A percentile compares a stretch with the other conserved stretches of the same genome.
phyloP scores from a whole-genome alignment of 2,329 filamentous ascomycete species.

The Colletotrichum simmondsii region DNA sequence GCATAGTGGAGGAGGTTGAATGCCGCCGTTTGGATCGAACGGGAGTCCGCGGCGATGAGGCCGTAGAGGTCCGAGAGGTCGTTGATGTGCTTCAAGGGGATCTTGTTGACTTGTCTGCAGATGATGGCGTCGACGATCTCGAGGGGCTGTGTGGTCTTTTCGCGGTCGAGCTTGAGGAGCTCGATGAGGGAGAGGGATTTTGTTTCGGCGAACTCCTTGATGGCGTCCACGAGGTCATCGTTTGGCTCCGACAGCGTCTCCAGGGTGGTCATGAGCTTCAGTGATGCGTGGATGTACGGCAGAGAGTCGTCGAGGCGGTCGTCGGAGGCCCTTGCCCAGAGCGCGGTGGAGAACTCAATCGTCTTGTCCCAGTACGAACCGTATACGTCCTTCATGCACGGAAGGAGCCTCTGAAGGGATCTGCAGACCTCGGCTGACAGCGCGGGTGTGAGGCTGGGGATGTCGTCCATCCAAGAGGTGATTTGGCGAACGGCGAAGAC shows the following conservation, averaged over 20 bases:
- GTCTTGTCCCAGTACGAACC: constrained; percentile 85
- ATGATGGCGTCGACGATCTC: constrained; percentile 82
- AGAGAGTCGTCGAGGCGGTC: constrained; percentile 60
- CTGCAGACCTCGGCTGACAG: constrained; percentile 65
- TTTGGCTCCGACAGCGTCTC: constrained; percentile 78
- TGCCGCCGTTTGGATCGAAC: constrained; percentile 80
- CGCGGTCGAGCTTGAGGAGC: constrained; percentile 67
- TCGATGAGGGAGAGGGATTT: constrained; percentile 70
- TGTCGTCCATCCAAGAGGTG: constrained; percentile 73
- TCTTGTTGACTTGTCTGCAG: constrained; percentile 72
- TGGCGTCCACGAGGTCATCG: constrained; percentile 84
- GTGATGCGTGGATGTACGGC: constrained; percentile 75
- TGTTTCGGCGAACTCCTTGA: constrained; percentile 67
- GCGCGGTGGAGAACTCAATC: constrained; percentile 66
- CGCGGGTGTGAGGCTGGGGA: constrained; percentile 54
- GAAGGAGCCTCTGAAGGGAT: constrained; percentile 71
- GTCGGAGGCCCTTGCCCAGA: constrained; percentile 64
- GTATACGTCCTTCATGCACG: constrained; percentile 83
- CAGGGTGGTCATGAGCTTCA: constrained; percentile 76
- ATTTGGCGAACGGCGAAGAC: constrained; percentile 87
- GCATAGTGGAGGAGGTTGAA: constrained; percentile 83
- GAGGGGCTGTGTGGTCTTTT: constrained; percentile 69
- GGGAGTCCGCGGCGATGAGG: constrained; percentile 79
- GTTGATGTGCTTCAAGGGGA: constrained; percentile 70
- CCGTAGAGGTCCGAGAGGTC: constrained; percentile 78